Evolutionary conservation across 148 eudicot genomes (phyloP).

Genomic region (Heliamphora exappendiculata): DNA sequence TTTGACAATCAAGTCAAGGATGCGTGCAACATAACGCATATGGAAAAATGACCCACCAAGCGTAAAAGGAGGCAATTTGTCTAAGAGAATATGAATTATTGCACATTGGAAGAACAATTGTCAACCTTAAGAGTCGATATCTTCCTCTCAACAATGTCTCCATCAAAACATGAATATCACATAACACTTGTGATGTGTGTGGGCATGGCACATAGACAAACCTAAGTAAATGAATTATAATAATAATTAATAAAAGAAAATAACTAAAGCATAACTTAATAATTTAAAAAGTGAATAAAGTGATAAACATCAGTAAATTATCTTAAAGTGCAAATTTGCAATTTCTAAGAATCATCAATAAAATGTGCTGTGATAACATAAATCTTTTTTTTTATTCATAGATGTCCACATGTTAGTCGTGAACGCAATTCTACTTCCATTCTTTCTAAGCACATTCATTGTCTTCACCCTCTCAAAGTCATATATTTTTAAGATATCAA

Average conservation of each 20-base stretch:
- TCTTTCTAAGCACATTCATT: neutral
- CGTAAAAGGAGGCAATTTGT: neutral
- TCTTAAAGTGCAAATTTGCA: slow-evolving; percentile 11
- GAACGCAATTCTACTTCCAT: slow-evolving; percentile 1
- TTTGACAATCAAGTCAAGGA: neutral
- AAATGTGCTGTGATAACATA: slow-evolving; percentile 22
- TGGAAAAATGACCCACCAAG: neutral
- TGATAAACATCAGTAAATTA: no score
- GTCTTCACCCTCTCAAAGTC: neutral
- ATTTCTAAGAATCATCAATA: slow-evolving; percentile 15
- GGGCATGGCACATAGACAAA: slow-evolving; percentile 22
- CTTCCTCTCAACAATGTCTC: neutral
- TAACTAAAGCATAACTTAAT: neutral
- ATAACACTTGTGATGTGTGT: slow-evolving; percentile 4
- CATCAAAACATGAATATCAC: neutral
- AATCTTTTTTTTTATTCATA: slow-evolving; percentile 14
- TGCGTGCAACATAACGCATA: neutral
- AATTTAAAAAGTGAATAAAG: no score
- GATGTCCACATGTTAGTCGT: slow-evolving; percentile 24
- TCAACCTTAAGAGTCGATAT: neutral
- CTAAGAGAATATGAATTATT: neutral
- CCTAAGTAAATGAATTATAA: slow-evolving; percentile 8
- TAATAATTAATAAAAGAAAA: neutral
- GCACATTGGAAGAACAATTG: neutral
- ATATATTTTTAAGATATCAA: slow-evolving; percentile 14